Percentiles rank a stretch among this genome's conserved stretches.
Evolutionary conservation across 2,329 filamentous ascomycete genomes (phyloP).

Genomic region (Niveomyces coronatus): DNA sequence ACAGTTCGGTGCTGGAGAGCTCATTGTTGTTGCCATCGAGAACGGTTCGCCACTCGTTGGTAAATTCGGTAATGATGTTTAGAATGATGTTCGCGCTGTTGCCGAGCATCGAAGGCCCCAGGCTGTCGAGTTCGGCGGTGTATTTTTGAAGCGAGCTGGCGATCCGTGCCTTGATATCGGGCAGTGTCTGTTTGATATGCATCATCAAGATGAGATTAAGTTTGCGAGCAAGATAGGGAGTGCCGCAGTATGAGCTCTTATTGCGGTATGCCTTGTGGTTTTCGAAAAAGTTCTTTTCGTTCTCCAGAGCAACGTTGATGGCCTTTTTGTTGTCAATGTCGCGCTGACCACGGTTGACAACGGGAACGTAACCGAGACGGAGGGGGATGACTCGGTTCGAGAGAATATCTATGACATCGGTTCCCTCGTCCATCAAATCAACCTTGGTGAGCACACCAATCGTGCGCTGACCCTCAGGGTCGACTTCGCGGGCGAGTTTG

Average conservation of each 20-base stretch:
- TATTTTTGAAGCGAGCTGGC: constrained; percentile 93
- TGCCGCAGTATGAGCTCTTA: constrained; percentile 97
- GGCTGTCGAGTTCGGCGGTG: constrained; percentile 62
- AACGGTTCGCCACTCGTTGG: constrained; percentile 93
- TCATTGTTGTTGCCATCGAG: constrained; percentile 95
- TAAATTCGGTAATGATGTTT: constrained; percentile 98
- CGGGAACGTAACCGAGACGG: constrained; percentile 88
- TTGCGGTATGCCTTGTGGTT: constrained; percentile 98
- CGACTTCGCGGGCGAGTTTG: constrained; percentile 92
- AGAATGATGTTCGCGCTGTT: constrained; percentile 95
- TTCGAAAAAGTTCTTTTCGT: constrained; percentile 95
- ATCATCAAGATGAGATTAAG: constrained; percentile 99
- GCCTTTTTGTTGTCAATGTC: constrained; percentile 98
- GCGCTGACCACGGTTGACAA: constrained; percentile 94
- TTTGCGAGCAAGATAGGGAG: constrained; percentile 91
- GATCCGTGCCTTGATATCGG: constrained; percentile 96
- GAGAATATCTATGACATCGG: constrained; percentile 96
- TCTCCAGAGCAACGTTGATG: constrained; percentile 81
- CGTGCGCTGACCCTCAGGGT: constrained; percentile 92
- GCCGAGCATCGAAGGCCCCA: constrained; percentile 90
- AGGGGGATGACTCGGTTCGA: constrained; percentile 95
- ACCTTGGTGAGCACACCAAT: constrained; percentile 99
- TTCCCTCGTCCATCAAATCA: constrained; percentile 97
- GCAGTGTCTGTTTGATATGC: constrained; percentile 99
- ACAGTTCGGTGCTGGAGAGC: constrained; percentile 86